Conservation (phyloP, 2,329 filamentous ascomycete species). For the Exophiala oligosperma region DNA sequence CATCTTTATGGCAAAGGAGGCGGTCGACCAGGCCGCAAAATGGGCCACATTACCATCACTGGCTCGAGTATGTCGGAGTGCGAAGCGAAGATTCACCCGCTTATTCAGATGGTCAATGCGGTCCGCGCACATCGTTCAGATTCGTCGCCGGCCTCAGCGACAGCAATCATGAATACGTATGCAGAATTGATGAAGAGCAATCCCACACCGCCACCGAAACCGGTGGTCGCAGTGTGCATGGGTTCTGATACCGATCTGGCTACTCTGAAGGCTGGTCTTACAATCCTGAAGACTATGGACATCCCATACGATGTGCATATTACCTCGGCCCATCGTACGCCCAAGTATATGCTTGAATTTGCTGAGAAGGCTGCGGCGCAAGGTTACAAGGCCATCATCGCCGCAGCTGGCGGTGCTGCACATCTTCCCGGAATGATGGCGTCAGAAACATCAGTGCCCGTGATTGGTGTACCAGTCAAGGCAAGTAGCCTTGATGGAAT, state of each 20-base stretch:
- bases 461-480: conserved; percentile 71
- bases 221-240: conserved; percentile 49
- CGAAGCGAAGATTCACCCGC: conserved; percentile 66
- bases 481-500: conserved; percentile 66
- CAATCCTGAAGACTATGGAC: conserved; percentile 32
- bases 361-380: conserved; percentile 60
- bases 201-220: conserved; percentile 24
- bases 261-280: conserved; percentile 33
- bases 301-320: conserved; percentile 36
- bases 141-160: conserved; percentile 31
- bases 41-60: conserved; percentile 88
- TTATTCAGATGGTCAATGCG: conserved; percentile 75
- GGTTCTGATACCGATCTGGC: conserved; percentile 45
- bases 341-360: conserved; percentile 63
- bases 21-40: conserved; percentile 85
- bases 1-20: conserved; percentile 90
- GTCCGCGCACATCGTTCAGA: conserved; percentile 67
- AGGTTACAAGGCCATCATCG: conserved; percentile 67
- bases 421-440: conserved; percentile 69
- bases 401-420: conserved; percentile 68
- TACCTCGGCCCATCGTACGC: conserved; percentile 61
- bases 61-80: conserved; percentile 66
- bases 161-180: conserved; percentile 19
- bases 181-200: conserved; percentile 18
- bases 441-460: conserved; percentile 65